Evolutionary conservation across 106 monocot species (phyloP), one percentile per base, ranked within the genome.

Genomic region (Narthecium ossifragum): DNA sequence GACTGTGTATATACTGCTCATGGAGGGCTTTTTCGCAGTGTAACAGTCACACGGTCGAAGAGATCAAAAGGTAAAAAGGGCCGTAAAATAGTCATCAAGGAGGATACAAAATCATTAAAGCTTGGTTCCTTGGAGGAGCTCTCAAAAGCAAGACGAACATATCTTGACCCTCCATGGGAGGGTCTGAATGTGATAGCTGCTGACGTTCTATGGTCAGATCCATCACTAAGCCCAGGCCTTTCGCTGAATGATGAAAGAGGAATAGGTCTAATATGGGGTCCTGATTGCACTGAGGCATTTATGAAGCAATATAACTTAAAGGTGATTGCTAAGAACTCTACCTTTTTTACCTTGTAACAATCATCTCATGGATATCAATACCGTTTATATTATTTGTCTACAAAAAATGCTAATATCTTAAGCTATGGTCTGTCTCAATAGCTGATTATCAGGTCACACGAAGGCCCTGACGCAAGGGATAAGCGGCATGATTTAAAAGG

Each of bases 361-460:
- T n/a, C 36, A 37, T 37, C 36, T 37, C 36, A 37, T 37, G 36
- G 5, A 37, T 37, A 37, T 11, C 11, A 37, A n/a, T n/a, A n/a
- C n/a, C n/a, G n/a, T n/a, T n/a, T n/a, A n/a, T 6, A 37, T 37
- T 37, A 11, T 11, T 37, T 37, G 7, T 37, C 7, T 37, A 37
- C 36, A 6, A 37, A 37, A 11, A 11, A 11, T 37, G 36, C 36
- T 37, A 37, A 37, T 11, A n/a, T 62, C 67, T 78, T 27, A 67
- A 63, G 28, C 45, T 17, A 48, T 70, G 1, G 62, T 34, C 29
- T 66, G 40, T 48, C 73, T 67, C 33, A 64, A 28, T 73, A 96
- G 94, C 62, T 96, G 64, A 96, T 96, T 48, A 90, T 96, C 64
- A 86, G 94, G 75, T 96, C 94, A 38, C 94, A 96, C 62, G 94